Conservation (phyloP, 1,284 basidiomycete genomes). For the Tremellales sp. region DNA sequence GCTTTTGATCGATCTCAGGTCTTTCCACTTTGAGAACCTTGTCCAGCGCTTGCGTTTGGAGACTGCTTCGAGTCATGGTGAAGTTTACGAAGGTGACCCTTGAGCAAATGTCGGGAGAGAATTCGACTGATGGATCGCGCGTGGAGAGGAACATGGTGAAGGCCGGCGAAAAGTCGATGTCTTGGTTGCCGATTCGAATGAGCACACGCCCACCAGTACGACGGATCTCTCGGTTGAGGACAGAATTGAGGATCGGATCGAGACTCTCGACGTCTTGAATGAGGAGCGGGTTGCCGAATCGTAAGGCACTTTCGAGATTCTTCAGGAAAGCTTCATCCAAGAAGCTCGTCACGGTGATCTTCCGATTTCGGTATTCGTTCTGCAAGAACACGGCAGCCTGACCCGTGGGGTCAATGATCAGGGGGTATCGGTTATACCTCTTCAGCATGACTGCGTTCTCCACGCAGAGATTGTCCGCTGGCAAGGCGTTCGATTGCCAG, state of each 20-base stretch:
- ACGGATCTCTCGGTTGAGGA: conserved; percentile 94
- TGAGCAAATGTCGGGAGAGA: conserved; percentile 97
- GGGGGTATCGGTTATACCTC: conserved; percentile 94
- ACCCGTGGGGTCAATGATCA: conserved; percentile 98
- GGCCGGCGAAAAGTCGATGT: conserved; percentile 98
- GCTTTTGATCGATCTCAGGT: conserved; percentile 92
- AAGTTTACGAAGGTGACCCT: conserved; percentile 99
- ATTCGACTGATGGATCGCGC: conserved; percentile 92
- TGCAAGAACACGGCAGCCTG: conserved; percentile 92
- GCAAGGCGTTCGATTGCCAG: conserved; percentile 94
- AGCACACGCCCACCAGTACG: conserved; percentile 94
- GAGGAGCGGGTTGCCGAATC: conserved; percentile 94
- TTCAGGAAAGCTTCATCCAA: conserved; percentile 98
- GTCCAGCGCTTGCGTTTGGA: conserved; percentile 96
- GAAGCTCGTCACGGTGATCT: conserved; percentile 98
- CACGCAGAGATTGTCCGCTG: conserved; percentile 89
- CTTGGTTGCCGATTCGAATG: conserved; percentile 96
- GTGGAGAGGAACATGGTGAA: conserved; percentile 99
- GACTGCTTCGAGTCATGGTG: conserved; percentile 96
- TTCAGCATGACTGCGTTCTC: conserved; percentile 99
- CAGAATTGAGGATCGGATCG: conserved; percentile 96
- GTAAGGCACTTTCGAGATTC: conserved; percentile 95
- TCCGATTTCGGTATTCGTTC: conserved; percentile 92
- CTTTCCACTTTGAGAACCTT: conserved; percentile 96
- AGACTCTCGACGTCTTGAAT: conserved; percentile 98